Percentiles rank a stretch among this genome's conserved stretches.
Conservation (phyloP, 116 monocot species). For the Posidonia oceanica region DNA sequence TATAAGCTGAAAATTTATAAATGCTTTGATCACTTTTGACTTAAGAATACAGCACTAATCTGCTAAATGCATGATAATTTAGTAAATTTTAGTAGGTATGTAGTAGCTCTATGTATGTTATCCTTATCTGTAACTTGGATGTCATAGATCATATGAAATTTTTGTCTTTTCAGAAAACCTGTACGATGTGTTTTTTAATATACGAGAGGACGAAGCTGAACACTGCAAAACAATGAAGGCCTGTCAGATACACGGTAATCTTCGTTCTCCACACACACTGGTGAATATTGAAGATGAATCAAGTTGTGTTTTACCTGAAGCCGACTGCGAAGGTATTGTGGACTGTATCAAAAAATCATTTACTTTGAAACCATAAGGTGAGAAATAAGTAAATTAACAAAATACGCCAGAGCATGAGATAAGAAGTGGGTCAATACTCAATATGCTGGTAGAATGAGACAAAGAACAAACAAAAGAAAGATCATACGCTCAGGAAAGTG, state of each 20-base stretch:
- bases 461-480: too few relatives aligned
- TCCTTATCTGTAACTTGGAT: background rate
- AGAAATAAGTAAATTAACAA: background rate
- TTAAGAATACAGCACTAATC: too few relatives aligned
- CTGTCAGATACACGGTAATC: conserved; percentile 73
- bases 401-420: too few relatives aligned
- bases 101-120: background rate
- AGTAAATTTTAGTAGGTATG: too few relatives aligned
- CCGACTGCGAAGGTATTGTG: conserved; percentile 55
- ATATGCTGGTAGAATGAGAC: too few relatives aligned
- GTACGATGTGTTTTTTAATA: conserved; percentile 87
- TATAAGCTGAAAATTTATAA: background rate
- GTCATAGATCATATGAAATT: background rate
- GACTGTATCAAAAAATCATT: conserved; percentile 72
- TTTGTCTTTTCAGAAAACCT: conserved; percentile 49
- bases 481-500: too few relatives aligned
- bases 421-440: too few relatives aligned
- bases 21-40: too few relatives aligned
- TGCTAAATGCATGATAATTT: too few relatives aligned
- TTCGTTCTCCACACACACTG: conserved; percentile 72
- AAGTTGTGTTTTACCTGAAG: conserved; percentile 16
- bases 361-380: background rate
- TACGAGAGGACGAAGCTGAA: conserved; percentile 82
- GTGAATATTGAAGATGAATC: conserved; percentile 23
- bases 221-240: conserved; percentile 97